Conservation (phyloP, 176 grass and related monocot species). For the Elaeis guineensis region DNA sequence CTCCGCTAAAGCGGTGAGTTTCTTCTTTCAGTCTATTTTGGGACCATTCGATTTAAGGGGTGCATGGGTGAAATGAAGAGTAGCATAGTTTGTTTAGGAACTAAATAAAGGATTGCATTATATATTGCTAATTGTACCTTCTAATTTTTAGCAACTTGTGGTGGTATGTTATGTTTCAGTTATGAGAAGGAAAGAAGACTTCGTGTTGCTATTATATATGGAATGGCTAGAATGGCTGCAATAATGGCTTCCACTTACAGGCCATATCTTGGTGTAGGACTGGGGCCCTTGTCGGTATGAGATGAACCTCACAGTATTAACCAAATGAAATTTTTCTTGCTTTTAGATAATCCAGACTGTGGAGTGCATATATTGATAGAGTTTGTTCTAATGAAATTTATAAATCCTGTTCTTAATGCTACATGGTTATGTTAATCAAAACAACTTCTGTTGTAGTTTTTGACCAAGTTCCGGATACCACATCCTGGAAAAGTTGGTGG, state of each 20-base stretch:
- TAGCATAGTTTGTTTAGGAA: no score
- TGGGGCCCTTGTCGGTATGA: constrained; percentile 80
- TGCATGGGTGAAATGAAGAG: no score
- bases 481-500: constrained; percentile 91
- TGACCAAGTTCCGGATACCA: constrained; percentile 86
- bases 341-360: no score
- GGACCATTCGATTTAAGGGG: no score
- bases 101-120: no score
- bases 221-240: constrained; percentile 97
- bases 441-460: constrained; percentile 46
- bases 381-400: no score
- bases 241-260: constrained; percentile 96
- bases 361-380: no score
- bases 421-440: no score
- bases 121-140: no score
- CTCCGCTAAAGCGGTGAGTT: constrained; percentile 80
- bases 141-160: background rate
- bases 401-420: no score
- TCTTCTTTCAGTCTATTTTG: no score
- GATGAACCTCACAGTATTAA: constrained; percentile 11
- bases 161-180: constrained; percentile 35
- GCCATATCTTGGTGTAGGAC: constrained; percentile 81
- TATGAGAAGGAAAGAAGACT: constrained; percentile 91
- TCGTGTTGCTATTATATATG: constrained; percentile 91
- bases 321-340: no score